These are phyloP conservation scores for Ophiorrhiza pumila DNA, from an alignment of 257 asterid species.

Conservation along the genomic window DNA sequence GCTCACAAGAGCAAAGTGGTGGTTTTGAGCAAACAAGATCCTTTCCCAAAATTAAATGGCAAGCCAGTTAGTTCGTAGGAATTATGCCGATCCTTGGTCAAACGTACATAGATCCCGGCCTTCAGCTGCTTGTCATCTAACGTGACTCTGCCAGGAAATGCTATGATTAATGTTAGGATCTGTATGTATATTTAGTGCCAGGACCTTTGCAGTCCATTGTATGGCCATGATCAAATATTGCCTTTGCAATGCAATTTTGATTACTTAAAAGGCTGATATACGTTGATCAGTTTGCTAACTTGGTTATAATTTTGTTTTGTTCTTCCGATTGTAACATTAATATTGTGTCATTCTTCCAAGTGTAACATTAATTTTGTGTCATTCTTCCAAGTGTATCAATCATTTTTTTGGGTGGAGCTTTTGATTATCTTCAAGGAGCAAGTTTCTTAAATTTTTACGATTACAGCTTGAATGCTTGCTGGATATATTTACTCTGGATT, in stretches of 20 bases:
- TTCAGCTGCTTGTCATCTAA: not conserved
- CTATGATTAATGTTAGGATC: not conserved
- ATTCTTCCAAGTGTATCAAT: not conserved
- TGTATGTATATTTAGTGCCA: not conserved
- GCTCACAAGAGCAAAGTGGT: slow-evolving; percentile 97
- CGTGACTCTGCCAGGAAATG: not conserved
- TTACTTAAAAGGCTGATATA: not conserved
- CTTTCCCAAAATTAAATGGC: slow-evolving; percentile 88
- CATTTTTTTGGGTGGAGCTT: not conserved
- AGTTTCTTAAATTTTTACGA: no score
- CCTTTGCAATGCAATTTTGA: not conserved
- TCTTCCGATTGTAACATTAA: not conserved
- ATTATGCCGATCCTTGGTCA: not conserved
- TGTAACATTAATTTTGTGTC: not conserved
- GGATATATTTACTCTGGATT: not conserved
- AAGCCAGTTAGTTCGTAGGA: slow-evolving; percentile 61
- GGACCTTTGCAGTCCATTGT: not conserved
- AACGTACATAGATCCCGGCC: not conserved
- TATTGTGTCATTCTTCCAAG: not conserved
- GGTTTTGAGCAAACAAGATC: slow-evolving; percentile 92
- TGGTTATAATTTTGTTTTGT: not conserved
- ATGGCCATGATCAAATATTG: not conserved
- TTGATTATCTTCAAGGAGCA: no score
- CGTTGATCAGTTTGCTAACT: not conserved
- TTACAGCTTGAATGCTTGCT: not conserved